phyloP scores from a whole-genome alignment of 257 asterid species.

The Forsythia suspensa region DNA sequence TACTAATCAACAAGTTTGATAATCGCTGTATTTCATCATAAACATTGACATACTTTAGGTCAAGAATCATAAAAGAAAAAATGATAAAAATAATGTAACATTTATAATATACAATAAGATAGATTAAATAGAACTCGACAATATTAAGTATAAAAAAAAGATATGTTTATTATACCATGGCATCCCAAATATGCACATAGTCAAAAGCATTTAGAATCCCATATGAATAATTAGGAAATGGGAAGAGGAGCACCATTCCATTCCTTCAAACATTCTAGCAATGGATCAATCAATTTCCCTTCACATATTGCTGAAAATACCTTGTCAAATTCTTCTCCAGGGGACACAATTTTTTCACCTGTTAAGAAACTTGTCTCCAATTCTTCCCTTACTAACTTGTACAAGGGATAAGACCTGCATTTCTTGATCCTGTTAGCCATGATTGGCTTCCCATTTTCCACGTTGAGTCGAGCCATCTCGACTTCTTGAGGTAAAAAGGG shows the following conservation, averaged over 20 bases:
- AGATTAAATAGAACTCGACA: no score
- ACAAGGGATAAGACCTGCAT: constrained; percentile 19
- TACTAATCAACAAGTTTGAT: no score
- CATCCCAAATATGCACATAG: no score
- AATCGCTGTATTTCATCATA: no score
- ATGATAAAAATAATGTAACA: no score
- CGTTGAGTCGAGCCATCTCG: background rate
- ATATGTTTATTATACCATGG: no score
- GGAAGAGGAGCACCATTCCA: constrained; percentile 29
- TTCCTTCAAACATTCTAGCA: constrained; percentile 22
- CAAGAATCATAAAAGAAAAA: no score
- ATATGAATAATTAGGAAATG: background rate
- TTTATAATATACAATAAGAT: no score
- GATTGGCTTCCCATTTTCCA: constrained; percentile 1
- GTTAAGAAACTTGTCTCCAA: constrained; percentile 4
- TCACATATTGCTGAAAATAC: constrained; percentile 23
- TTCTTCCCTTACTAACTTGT: constrained; percentile 19
- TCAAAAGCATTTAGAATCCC: no score
- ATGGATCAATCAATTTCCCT: constrained; percentile 21
- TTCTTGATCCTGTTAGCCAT: constrained; percentile 20
- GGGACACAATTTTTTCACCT: constrained; percentile 15
- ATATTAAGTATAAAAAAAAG: no score
- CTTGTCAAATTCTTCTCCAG: constrained; percentile 25
- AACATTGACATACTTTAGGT: no score
- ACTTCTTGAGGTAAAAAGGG: constrained; percentile 17